phyloP scores from a whole-genome alignment of 148 eudicot species.

The Salicornia ramosissima region DNA sequence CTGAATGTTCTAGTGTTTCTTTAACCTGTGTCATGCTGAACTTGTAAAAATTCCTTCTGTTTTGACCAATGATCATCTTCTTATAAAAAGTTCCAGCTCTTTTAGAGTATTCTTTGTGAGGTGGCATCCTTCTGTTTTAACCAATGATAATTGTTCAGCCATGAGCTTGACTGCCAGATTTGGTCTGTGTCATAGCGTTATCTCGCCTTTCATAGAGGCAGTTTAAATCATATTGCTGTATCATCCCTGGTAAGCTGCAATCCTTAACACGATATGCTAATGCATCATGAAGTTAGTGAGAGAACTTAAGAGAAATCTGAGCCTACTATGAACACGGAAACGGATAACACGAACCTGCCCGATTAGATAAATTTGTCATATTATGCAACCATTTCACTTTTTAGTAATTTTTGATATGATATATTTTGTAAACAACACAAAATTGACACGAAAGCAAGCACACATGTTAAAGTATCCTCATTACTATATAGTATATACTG shows the following conservation, averaged over 20 bases:
- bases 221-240: neutral
- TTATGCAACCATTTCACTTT: neutral
- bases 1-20: no score
- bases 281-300: no score
- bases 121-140: neutral
- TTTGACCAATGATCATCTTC: neutral
- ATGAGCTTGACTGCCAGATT: constrained; percentile 6
- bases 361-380: no score
- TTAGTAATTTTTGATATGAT: no score
- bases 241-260: neutral
- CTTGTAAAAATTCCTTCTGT: no score
- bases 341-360: no score
- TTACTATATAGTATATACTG: neutral
- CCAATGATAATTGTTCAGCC: neutral
- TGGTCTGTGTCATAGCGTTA: neutral
- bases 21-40: neutral
- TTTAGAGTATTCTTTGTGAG: neutral
- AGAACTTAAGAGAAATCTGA: no score
- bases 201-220: neutral
- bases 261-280: no score
- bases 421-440: no score
- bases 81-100: neutral
- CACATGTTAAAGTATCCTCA: no score
- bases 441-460: no score
- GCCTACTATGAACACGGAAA: no score